Base-by-base conservation (phyloP, 106 monocot genomes). In the Xerophyta viscosa region DNA sequence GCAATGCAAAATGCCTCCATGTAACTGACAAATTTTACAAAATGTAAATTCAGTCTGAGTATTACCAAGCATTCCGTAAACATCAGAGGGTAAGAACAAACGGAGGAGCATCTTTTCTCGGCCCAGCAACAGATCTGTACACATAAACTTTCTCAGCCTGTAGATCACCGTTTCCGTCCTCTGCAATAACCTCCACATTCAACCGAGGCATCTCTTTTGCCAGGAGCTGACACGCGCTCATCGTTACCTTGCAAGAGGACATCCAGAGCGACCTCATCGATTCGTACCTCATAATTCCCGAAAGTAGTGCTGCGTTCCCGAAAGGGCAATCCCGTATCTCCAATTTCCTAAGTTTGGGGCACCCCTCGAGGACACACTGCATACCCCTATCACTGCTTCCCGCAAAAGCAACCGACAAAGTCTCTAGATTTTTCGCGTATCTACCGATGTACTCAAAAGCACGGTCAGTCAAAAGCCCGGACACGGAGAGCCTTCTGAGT, bases 181-280 rank as follows among this genome's bases (percentile, higher is more conserved):
- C 74, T 49, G 49, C 57, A 11, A 64, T 65, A 18, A 69, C 66
- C 66, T 73, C 73, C 21, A 73, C 73, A 31, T 73, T 73, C 21
- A 73, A 31, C 46, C 60, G 60, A 21, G 73, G 73, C 73, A 73
- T 66, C 52, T 66, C 28, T n/a, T 46, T 53, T 26, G 73, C 73
- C 21, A 76, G 46, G 10, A 52, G 10, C 41, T 36, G 45, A 49
- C 64, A 69, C 1, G 37, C 63, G 24, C 46, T 41, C 53, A 73
- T 50, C 3, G 66, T 73, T 12, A 73, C 37, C 8, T 53, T 60
- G 48, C 73, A 73, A 2, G 73, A 44, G 2, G 73, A 73, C 73
- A 73, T 73, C 73, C 73, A 73, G 28, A 73, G 73, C 9, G 64
- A 73, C 53, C 73, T 52, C 73, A 73, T 73, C 8, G 66, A 47